These are phyloP conservation scores for Phytophthora hybrid DNA, from an alignment of 352 stramenopile genomes.

Conservation along the genomic window DNA sequence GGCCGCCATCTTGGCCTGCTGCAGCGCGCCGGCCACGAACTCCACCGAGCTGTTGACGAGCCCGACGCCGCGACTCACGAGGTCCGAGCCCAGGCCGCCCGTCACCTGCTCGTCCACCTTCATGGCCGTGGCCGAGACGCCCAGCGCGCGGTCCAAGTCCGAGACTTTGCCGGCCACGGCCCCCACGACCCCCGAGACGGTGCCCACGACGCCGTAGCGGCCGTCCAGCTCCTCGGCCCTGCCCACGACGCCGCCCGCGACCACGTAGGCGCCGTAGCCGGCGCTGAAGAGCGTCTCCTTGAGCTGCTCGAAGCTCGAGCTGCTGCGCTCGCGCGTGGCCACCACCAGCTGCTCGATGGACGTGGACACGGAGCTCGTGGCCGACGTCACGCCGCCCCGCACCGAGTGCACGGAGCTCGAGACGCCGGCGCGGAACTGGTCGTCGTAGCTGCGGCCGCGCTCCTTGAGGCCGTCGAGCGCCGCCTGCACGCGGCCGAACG, in stretches of 20 bases:
- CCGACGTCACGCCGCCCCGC: conserved; percentile 49
- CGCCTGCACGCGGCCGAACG: conserved; percentile 61
- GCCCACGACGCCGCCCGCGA: conserved; percentile 57
- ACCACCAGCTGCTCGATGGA: conserved; percentile 78
- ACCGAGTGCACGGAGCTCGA: conserved; percentile 53
- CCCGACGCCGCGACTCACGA: conserved; percentile 54
- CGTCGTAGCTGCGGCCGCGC: conserved; percentile 71
- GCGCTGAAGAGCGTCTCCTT: conserved; percentile 63
- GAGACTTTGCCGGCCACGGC: conserved; percentile 63
- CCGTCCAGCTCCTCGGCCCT: conserved; percentile 73
- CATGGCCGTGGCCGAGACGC: conserved; percentile 70
- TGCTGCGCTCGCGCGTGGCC: conserved; percentile 59
- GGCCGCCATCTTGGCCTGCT: conserved; percentile 71
- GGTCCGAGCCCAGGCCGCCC: conserved; percentile 67
- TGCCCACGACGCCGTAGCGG: conserved; percentile 60
- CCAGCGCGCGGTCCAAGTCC: conserved; percentile 63
- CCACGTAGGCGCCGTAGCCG: conserved; percentile 61
- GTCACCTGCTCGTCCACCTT: conserved; percentile 81
- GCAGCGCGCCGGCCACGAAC: conserved; percentile 69
- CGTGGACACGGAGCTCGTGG: conserved; percentile 56
- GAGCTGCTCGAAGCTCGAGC: conserved; percentile 70
- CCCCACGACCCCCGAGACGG: conserved; percentile 57
- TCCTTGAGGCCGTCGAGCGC: conserved; percentile 68
- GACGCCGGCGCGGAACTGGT: conserved; percentile 61
- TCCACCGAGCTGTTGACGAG: conserved; percentile 77